Percentiles rank a stretch among this genome's conserved stretches.
Conservation (phyloP, 495 filamentous ascomycete genomes). For the Parmelia sp. region DNA sequence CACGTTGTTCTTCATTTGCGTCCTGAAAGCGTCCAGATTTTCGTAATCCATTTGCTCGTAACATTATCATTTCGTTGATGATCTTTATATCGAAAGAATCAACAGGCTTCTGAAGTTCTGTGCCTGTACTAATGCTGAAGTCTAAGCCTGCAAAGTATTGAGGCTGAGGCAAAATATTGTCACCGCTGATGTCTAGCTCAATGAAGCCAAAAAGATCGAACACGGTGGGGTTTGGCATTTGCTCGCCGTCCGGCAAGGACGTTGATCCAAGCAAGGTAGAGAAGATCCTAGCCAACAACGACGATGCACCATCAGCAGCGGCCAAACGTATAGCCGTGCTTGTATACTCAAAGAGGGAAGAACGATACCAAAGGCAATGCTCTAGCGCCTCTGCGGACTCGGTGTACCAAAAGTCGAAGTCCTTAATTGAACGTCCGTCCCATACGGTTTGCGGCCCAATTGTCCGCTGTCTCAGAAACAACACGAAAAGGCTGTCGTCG, state of each 20-base stretch:
- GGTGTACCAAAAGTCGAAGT: constrained; percentile 58
- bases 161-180: constrained; percentile 43
- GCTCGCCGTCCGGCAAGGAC: constrained; percentile 52
- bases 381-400: constrained; percentile 58
- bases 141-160: constrained; percentile 55
- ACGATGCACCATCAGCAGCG: constrained; percentile 59
- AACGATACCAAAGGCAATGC: constrained; percentile 67
- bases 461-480: constrained; percentile 58
- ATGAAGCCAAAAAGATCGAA: constrained; percentile 94
- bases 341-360: constrained; percentile 72
- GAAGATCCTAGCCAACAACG: constrained; percentile 69
- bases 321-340: constrained; percentile 77
- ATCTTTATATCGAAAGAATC: constrained; percentile 51
- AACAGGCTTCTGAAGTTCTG: constrained; percentile 41
- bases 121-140: constrained; percentile 51
- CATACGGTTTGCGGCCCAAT: constrained; percentile 59
- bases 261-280: constrained; percentile 74
- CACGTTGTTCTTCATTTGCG: constrained; percentile 49
- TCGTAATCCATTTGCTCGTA: constrained; percentile 48
- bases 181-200: constrained; percentile 55
- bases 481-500: constrained; percentile 64
- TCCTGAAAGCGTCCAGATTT: constrained; percentile 44
- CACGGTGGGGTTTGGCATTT: constrained; percentile 60
- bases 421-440: constrained; percentile 52
- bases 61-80: constrained; percentile 55